A percentile compares a stretch with the other conserved stretches of the same genome.
Evolutionary conservation across 306 rosid genomes (phyloP).

Genomic region (Glycine tomentella): DNA sequence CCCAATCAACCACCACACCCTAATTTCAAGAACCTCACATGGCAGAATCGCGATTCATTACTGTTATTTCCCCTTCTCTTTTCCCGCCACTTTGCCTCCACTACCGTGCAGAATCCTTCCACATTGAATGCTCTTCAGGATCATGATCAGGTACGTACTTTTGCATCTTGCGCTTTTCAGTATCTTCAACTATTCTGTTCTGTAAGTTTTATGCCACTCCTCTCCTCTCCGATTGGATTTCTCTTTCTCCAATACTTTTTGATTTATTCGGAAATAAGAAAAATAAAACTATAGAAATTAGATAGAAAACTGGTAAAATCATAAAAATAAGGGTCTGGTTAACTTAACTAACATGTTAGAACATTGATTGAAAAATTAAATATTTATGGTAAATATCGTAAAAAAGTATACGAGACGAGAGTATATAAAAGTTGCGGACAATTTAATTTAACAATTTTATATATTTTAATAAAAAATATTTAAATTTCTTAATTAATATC

Average conservation of each 20-base stretch:
- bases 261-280: not conserved
- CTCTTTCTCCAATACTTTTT: not conserved
- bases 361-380: too few relatives aligned
- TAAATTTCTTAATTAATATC: too few relatives aligned
- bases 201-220: not conserved
- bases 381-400: too few relatives aligned
- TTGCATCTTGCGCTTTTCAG: not conserved
- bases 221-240: not conserved
- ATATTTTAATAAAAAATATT: too few relatives aligned
- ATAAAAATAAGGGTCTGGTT: too few relatives aligned
- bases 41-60: not conserved
- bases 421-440: too few relatives aligned
- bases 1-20: not conserved
- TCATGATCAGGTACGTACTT: constrained; percentile 60
- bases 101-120: constrained; percentile 41
- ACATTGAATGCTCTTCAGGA: constrained; percentile 37
- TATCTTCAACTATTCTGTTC: not conserved
- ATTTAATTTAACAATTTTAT: too few relatives aligned
- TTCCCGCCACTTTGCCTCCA: constrained; percentile 58
- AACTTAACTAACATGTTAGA: too few relatives aligned
- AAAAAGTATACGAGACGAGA: too few relatives aligned
- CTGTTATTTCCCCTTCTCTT: constrained; percentile 36
- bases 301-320: too few relatives aligned
- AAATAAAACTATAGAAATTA: not conserved
- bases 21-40: not conserved